Base-by-base conservation (phyloP, 2,329 filamentous ascomycete genomes). In the Epichloe baconii region DNA sequence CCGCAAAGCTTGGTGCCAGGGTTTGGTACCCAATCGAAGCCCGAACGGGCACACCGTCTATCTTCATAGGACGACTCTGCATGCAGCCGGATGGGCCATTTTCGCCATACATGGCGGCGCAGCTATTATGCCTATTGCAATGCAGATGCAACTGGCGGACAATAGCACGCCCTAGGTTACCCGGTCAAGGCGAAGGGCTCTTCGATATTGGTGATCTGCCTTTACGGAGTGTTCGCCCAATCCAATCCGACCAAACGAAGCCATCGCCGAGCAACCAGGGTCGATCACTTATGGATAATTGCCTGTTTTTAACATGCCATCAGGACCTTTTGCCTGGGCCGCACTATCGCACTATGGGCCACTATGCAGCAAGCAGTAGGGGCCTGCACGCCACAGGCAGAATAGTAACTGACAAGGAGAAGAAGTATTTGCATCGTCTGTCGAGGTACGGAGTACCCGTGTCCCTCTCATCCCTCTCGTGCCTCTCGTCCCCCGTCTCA, bases 101-200 rank as follows among this genome's bases (percentile, higher is more conserved):
- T 55, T 59, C 66, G 67, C 63, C 66, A 59, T 44, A 66, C 65
- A 70, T 67, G 62, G 71, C 68, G 69, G 70, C 69, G 71, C 70
- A 71, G 67, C 64, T 47, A 42, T 42, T 47, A 44, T 44, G 42
- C 37, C 56, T 54, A 21, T 36, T 42, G 40, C 23, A 10, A 43
- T 36, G 57, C 56, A 55, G 51, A 59, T 48, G 36, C 19, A 47
- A 41, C 34, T 31, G 41, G 46, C 46, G 26, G 52, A 52, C 48
- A 50, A 58, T 47, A 44, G 42, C 36, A 38, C 19, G 41, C 19
- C 14, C 31, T n/a, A 41, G 50, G 19, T 31, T 38, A 21, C 34
- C 50, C 34, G 23, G 50, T 37, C 50, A 31, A 23, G 50, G 31
- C 45, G 40, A 36, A 26, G 15, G 31, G 19, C 14, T 21, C 5